phyloP scores from a whole-genome alignment of 257 asterid genomes.

The Jacaranda mimosifolia region DNA sequence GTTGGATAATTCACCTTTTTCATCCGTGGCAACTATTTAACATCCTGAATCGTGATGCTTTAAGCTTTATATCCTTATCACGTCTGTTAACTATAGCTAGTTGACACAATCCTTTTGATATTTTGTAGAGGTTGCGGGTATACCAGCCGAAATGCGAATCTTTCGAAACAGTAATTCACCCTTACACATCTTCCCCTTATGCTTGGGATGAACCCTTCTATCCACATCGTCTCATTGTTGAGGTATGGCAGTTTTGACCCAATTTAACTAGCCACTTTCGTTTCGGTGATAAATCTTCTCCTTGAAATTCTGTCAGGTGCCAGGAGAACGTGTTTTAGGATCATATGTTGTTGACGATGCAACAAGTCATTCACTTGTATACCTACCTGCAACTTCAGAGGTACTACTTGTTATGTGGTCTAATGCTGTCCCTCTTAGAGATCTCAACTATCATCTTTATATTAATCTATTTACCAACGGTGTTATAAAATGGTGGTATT shows the following conservation, averaged over 20 bases:
- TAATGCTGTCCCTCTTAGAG: background rate
- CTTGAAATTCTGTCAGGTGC: slow-evolving; percentile 62
- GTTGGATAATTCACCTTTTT: slow-evolving; percentile 12
- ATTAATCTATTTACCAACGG: background rate
- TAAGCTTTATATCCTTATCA: slow-evolving; percentile 3
- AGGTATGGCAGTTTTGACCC: slow-evolving; percentile 62
- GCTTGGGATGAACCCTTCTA: slow-evolving; percentile 99
- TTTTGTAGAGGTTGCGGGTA: slow-evolving; percentile 79
- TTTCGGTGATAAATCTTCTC: slow-evolving; percentile 30
- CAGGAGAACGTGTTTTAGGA: slow-evolving; percentile 91
- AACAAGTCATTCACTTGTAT: slow-evolving; percentile 64
- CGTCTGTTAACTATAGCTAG: slow-evolving; percentile 27
- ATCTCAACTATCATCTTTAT: slow-evolving; percentile 18
- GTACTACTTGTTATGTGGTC: slow-evolving; percentile 48
- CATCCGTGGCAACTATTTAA: background rate
- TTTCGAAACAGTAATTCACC: slow-evolving; percentile 85
- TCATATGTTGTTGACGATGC: slow-evolving; percentile 82
- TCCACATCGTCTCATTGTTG: slow-evolving; percentile 85
- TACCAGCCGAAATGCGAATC: slow-evolving; percentile 97
- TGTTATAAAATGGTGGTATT: background rate
- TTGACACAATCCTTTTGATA: slow-evolving; percentile 38
- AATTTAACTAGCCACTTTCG: slow-evolving; percentile 30
- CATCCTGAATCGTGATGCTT: slow-evolving; percentile 29
- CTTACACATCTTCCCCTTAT: slow-evolving; percentile 83
- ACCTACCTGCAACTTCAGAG: slow-evolving; percentile 87